These are phyloP conservation scores for Daldinia grandis DNA, from an alignment of 495 filamentous ascomycete genomes.

Conservation along the genomic window DNA sequence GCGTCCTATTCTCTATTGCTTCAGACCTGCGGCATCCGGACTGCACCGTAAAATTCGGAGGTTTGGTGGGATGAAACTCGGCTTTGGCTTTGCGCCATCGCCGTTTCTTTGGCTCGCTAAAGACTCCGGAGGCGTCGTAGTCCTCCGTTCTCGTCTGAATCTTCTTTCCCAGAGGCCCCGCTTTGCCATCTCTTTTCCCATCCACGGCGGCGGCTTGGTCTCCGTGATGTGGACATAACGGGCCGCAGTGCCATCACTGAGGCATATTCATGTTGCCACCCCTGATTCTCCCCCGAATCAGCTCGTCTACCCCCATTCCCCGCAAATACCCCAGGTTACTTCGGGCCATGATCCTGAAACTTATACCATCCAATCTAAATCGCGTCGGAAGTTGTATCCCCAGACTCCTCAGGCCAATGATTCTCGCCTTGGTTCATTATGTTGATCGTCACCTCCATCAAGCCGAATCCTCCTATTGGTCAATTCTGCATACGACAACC, in stretches of 20 bases:
- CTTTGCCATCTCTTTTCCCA: constrained; percentile 20
- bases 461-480: constrained; percentile 21
- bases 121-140: constrained; percentile 15
- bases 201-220: constrained; percentile 39
- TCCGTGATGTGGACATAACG: constrained; percentile 46
- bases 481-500: constrained; percentile 10
- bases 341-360: constrained; percentile 42
- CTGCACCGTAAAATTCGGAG: constrained; percentile 18
- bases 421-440: constrained; percentile 34
- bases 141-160: constrained; percentile 30
- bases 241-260: constrained; percentile 42
- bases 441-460: constrained; percentile 21
- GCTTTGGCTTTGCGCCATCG: constrained; percentile 32
- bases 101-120: constrained; percentile 33
- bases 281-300: constrained; percentile 28
- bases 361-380: constrained; percentile 40
- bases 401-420: constrained; percentile 12
- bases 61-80: constrained; percentile 21
- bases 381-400: constrained; percentile 31
- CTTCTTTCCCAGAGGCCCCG: constrained; percentile 21
- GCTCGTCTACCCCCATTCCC: constrained; percentile 28
- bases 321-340: constrained; percentile 43
- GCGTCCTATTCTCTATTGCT: neutral
- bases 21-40: neutral
- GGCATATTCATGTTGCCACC: constrained; percentile 30